Evolutionary conservation across 202 grass and related monocot genomes (phyloP).

Genomic region (Elaeis oleifera): DNA sequence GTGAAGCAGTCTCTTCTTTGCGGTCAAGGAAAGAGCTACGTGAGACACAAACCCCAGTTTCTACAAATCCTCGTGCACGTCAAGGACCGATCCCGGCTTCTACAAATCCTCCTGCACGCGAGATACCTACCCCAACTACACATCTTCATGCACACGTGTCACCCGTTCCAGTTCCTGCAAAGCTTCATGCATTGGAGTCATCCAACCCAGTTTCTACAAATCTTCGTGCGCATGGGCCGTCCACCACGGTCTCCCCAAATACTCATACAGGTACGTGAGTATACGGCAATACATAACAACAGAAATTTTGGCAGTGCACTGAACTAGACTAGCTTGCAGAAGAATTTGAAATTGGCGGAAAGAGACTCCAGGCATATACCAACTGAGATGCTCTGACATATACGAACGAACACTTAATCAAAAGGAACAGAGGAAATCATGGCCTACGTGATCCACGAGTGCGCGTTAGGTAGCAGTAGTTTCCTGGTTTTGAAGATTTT

Average conservation of each 20-base stretch:
- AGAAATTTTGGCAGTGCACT: too few relatives aligned
- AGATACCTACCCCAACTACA: too few relatives aligned
- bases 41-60: constrained; percentile 13
- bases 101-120: neutral
- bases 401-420: too few relatives aligned
- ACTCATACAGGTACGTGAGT: neutral
- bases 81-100: constrained; percentile 10
- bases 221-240: neutral
- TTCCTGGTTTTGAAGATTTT: too few relatives aligned
- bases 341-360: constrained; percentile 15
- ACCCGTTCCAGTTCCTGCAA: too few relatives aligned
- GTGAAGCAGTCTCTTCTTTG: constrained; percentile 27
- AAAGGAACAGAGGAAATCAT: too few relatives aligned
- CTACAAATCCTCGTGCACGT: constrained; percentile 18
- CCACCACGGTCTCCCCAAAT: constrained; percentile 26
- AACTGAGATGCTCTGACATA: neutral
- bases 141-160: too few relatives aligned
- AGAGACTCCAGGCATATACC: constrained; percentile 19
- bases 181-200: too few relatives aligned
- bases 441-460: too few relatives aligned
- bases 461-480: too few relatives aligned
- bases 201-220: too few relatives aligned
- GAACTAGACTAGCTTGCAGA: neutral
- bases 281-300: too few relatives aligned
- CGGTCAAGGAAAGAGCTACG: constrained; percentile 12